phyloP scores from a whole-genome alignment of 352 stramenopile genomes.

The Globisporangium heterothallicum region DNA sequence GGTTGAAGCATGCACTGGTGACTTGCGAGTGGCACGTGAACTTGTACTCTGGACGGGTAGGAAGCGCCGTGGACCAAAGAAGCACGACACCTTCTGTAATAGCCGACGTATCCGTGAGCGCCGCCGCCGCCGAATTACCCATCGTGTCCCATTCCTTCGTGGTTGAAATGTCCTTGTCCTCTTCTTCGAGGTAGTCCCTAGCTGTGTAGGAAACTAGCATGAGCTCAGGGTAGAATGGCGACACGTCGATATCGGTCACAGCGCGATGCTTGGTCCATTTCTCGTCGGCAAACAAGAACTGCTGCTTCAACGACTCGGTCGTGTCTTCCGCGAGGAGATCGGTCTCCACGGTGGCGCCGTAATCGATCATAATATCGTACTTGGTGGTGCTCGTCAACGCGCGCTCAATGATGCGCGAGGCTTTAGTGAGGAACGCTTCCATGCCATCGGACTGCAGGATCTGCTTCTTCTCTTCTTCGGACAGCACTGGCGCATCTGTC shows the following conservation, averaged over 20 bases:
- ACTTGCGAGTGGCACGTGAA: conserved; percentile 86
- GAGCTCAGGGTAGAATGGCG: conserved; percentile 80
- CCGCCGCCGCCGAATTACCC: conserved; percentile 39
- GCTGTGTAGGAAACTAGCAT: conserved; percentile 62
- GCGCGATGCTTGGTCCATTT: conserved; percentile 81
- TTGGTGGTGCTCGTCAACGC: conserved; percentile 69
- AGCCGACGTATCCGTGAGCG: conserved; percentile 48
- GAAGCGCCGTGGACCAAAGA: conserved; percentile 81
- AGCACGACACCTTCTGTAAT: conserved; percentile 79
- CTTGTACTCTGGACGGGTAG: conserved; percentile 73
- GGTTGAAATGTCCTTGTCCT: conserved; percentile 49
- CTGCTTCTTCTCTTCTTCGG: conserved; percentile 55
- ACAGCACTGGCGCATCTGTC: conserved; percentile 21
- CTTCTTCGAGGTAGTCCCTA: conserved; percentile 67
- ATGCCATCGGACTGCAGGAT: conserved; percentile 72
- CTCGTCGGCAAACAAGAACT: conserved; percentile 64
- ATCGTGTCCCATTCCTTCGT: conserved; percentile 72
- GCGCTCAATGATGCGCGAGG: conserved; percentile 75
- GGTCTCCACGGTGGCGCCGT: conserved; percentile 63
- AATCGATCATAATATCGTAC: conserved; percentile 85
- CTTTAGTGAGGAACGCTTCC: conserved; percentile 71
- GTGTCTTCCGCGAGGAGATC: conserved; percentile 48
- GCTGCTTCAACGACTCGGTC: conserved; percentile 64
- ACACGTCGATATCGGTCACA: conserved; percentile 80
- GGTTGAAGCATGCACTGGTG: conserved; percentile 83